phyloP scores from a whole-genome alignment of 2,329 filamentous ascomycete genomes.

The Alternaria conjuncta region DNA sequence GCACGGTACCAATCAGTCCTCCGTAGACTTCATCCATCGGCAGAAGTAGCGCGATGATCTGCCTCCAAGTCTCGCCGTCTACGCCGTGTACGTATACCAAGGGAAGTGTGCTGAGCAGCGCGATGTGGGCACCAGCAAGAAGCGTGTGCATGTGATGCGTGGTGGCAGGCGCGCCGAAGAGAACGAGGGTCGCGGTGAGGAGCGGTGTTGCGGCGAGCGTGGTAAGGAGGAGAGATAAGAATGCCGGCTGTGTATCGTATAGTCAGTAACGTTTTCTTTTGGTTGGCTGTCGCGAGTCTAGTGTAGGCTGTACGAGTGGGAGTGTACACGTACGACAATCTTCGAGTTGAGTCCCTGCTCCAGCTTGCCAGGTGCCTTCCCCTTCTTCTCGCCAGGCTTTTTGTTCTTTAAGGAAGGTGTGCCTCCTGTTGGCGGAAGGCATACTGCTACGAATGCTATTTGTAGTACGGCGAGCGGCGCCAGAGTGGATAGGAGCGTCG shows the following conservation, averaged over 20 bases:
- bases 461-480: slow-evolving; percentile 71
- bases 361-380: slow-evolving; percentile 27
- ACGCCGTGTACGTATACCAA: slow-evolving; percentile 87
- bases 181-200: slow-evolving; percentile 70
- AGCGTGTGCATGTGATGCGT: slow-evolving; percentile 80
- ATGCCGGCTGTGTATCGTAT: slow-evolving; percentile 62
- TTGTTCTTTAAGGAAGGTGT: slow-evolving; percentile 58
- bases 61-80: slow-evolving; percentile 72
- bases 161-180: slow-evolving; percentile 90
- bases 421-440: slow-evolving; percentile 62
- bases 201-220: slow-evolving; percentile 63
- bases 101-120: slow-evolving; percentile 78
- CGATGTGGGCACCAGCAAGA: slow-evolving; percentile 80
- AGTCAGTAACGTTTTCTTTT: background rate
- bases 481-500: slow-evolving; percentile 66
- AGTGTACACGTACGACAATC: slow-evolving; percentile 51
- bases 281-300: too few relatives aligned
- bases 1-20: slow-evolving; percentile 74
- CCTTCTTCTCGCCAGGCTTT: slow-evolving; percentile 52
- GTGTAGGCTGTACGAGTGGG: background rate
- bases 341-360: slow-evolving; percentile 36
- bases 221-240: slow-evolving; percentile 70
- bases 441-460: slow-evolving; percentile 63
- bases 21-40: slow-evolving; percentile 88
- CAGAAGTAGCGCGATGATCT: slow-evolving; percentile 70